A percentile compares a stretch with the other conserved stretches of the same genome.
phyloP scores from a whole-genome alignment of 176 grass and related monocot species.

The Neostapfia colusana region DNA sequence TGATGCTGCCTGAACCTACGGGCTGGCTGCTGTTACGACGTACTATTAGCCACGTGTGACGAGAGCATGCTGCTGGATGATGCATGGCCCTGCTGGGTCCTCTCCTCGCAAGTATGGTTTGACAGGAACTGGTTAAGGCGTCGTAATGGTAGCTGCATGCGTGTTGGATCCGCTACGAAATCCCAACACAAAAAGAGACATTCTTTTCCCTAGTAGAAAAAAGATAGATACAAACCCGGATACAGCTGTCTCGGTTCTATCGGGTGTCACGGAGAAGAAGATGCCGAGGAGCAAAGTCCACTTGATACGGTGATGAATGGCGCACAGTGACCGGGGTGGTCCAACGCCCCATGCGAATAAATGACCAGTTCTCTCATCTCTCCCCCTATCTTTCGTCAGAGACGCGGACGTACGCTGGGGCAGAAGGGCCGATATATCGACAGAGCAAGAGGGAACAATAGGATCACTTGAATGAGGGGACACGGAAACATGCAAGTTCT shows the following conservation, averaged over 20 bases:
- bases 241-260: no score
- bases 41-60: no score
- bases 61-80: no score
- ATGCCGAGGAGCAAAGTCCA: constrained; percentile 10
- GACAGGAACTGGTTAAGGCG: no score
- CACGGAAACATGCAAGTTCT: constrained; percentile 47
- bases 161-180: no score
- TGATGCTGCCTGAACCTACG: background rate
- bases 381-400: constrained; percentile 20
- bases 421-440: constrained; percentile 43
- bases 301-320: constrained; percentile 38
- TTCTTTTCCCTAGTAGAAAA: no score
- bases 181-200: no score
- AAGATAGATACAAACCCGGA: no score
- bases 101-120: no score
- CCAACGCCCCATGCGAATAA: constrained; percentile 41
- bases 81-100: no score
- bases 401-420: background rate
- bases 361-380: constrained; percentile 24
- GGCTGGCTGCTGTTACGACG: background rate
- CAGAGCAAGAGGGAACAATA: constrained; percentile 60
- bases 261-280: background rate
- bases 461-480: constrained; percentile 64
- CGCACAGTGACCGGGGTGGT: constrained; percentile 21
- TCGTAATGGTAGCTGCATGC: no score